Percentiles rank a stretch among this genome's conserved stretches.
Conservation (phyloP, 192 early-diverging fungal species). For the Glomus cerebriforme region DNA sequence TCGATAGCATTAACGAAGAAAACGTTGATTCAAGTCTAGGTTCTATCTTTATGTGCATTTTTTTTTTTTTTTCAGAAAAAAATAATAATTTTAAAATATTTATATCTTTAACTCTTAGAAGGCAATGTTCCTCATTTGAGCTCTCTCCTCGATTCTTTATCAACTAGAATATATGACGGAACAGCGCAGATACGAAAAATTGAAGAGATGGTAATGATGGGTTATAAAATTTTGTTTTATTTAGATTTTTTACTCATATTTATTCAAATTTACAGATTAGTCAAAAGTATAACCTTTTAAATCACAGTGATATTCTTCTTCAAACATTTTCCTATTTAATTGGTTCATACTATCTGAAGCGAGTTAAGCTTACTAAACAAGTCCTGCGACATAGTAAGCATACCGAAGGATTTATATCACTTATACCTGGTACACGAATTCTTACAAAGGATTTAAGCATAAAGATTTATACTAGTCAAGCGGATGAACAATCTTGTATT, state of each 20-base stretch:
- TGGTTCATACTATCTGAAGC: background rate
- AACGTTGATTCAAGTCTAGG: background rate
- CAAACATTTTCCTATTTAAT: background rate
- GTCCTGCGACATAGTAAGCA: background rate
- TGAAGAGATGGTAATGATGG: constrained; percentile 14
- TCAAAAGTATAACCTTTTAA: constrained; percentile 9
- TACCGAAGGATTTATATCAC: background rate
- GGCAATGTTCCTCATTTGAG: background rate
- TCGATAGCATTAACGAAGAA: background rate
- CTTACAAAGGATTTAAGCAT: background rate
- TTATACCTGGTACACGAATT: background rate
- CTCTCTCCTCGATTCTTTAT: constrained; percentile 15
- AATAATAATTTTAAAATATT: background rate
- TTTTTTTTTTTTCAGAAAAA: too few relatives aligned
- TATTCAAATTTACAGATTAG: background rate
- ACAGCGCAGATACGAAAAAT: constrained; percentile 11
- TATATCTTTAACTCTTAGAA: background rate
- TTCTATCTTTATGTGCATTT: background rate
- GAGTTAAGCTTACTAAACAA: background rate
- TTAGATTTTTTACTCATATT: background rate
- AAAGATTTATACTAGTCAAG: background rate
- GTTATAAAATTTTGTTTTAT: background rate
- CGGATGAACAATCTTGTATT: background rate
- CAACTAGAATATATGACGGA: constrained; percentile 4
- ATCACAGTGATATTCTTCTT: background rate